Evolutionary conservation across 306 rosid species (phyloP), one percentile per base, ranked within the genome.

Genomic region (Adenanthera pavonina): DNA sequence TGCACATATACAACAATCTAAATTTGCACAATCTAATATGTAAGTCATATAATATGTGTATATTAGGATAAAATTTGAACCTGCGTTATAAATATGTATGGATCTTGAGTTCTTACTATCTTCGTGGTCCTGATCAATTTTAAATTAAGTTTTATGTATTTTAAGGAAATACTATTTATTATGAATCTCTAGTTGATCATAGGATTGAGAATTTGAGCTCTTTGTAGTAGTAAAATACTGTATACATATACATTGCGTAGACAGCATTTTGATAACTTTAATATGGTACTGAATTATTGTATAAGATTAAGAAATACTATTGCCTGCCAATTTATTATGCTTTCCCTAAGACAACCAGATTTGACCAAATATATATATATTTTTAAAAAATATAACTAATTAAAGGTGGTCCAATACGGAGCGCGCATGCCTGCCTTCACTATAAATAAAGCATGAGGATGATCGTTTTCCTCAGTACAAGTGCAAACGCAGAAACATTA

Each of bases 391-490:
- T 70, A 67, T 34, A 25, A 7, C 2, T 15, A 11, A 19, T 36
- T 0, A 12, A 8, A 2, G 15, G n/a, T 13, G 34, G 46, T 83
- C 89, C 90, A 83, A 77, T 76, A 11, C 76, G 72, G 79, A 84
- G 57, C 67, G 76, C 41, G n/a, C 78, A 15, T 79, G 53, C 46
- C 79, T 49, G 35, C 34, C 35, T 25, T 59, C 35, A 25, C 87
- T 83, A 88, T 88, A 88, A 81, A 88, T 78, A 59, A 62, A 74
- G 75, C 80, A 47, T 0, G 25, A 72, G 71, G 43, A 66, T 14
- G 34, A 75, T 74, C 74, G 57, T 44, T 59, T 44, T 30, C 46
- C 74, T 9, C 84, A 41, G 64, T 77, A 62, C 14, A 77, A 61
- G 15, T 75, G 40, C 67, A 61, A 72, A 81, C 41, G 15, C 66